Percentiles rank a stretch among this genome's conserved stretches.
These are phyloP conservation scores for Mallotus nudiflorus DNA, from an alignment of 345 rosid genomes.

Conservation along the genomic window DNA sequence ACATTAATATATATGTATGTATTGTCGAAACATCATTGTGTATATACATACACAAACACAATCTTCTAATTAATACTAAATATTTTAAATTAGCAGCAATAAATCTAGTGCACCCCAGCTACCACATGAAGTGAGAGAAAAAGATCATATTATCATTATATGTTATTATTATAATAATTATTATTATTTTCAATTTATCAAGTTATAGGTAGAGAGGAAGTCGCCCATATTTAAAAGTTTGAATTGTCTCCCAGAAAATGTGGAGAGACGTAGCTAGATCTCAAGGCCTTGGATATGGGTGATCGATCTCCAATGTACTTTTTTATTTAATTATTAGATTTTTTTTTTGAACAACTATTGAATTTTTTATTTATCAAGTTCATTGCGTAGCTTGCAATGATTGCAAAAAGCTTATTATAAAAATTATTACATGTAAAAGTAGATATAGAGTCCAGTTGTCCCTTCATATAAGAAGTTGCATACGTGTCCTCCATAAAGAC, in stretches of 20 bases:
- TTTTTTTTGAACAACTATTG: no score
- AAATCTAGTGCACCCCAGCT: background rate
- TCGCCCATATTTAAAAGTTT: background rate
- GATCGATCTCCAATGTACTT: background rate
- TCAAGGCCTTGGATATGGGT: background rate
- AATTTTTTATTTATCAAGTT: no score
- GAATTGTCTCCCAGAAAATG: background rate
- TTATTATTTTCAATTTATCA: background rate
- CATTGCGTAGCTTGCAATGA: background rate
- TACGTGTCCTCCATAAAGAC: no score
- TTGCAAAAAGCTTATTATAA: background rate
- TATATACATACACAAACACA: no score
- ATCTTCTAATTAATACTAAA: no score
- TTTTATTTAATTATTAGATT: no score
- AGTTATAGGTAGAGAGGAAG: background rate
- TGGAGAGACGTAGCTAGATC: no score
- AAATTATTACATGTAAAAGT: background rate
- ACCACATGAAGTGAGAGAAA: background rate
- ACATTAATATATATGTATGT: no score
- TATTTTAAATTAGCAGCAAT: background rate
- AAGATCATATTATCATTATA: background rate
- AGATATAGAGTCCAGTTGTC: constrained; percentile 3
- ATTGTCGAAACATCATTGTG: no score
- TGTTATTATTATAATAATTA: no score
- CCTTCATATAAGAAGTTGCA: no score